Conservation (phyloP, 2,329 filamentous ascomycete species). For the Cordyceps tenuipes region DNA sequence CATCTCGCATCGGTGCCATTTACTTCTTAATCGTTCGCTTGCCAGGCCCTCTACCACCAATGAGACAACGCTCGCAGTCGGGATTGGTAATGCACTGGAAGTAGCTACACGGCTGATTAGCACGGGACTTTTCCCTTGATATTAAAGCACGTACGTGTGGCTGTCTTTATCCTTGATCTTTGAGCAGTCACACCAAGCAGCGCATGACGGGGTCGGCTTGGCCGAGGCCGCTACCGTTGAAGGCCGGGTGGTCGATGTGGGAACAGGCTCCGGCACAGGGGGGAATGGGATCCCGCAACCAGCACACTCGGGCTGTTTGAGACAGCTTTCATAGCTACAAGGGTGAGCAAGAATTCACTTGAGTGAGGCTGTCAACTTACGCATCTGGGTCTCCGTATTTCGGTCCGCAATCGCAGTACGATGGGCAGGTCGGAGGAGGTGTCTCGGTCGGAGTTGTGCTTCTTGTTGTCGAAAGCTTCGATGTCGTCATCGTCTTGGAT, state of each 20-base stretch:
- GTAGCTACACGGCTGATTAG: conserved; percentile 15
- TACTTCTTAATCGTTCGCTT: background rate
- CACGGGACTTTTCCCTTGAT: background rate
- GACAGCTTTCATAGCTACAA: background rate
- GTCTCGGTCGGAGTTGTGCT: background rate
- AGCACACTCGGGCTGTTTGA: conserved; percentile 8
- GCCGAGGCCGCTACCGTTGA: background rate
- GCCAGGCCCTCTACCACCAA: background rate
- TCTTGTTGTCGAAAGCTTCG: background rate
- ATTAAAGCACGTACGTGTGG: conserved; percentile 15
- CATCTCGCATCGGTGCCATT: background rate
- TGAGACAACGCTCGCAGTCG: conserved; percentile 18
- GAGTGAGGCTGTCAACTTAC: background rate
- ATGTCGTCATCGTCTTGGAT: background rate
- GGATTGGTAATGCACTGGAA: conserved; percentile 23
- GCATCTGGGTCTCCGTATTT: conserved; percentile 8
- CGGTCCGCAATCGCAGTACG: conserved; percentile 8
- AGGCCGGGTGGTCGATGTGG: background rate
- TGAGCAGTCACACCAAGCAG: conserved; percentile 20
- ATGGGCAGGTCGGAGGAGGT: background rate
- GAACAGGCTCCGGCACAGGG: background rate
- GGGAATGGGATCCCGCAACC: conserved; percentile 7
- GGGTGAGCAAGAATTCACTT: background rate
- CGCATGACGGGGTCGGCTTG: conserved; percentile 13
- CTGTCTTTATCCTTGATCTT: conserved; percentile 20